Conservation (phyloP, 163 green algal genomes). For the Scenedesmus sp. region DNA sequence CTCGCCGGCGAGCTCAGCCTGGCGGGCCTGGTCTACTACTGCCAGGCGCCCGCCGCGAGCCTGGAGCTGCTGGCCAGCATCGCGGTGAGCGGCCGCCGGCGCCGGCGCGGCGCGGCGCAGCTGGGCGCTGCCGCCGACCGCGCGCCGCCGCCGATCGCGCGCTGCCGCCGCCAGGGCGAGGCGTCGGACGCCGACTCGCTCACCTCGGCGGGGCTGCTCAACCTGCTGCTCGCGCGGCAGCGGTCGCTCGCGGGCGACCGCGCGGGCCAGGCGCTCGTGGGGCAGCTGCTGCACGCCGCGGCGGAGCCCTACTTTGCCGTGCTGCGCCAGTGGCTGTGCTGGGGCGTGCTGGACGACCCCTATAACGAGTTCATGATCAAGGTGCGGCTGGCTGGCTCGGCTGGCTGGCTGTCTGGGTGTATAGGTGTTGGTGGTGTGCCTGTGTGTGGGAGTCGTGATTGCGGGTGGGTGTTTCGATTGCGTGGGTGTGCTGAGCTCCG, state of each 20-base stretch:
- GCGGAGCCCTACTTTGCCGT: conserved; percentile 85
- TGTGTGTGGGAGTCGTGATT: not conserved
- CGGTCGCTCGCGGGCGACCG: conserved; percentile 65
- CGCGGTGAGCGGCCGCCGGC: conserved; percentile 43
- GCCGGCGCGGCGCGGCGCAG: too few species aligned
- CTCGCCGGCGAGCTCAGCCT: conserved; percentile 72
- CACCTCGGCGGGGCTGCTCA: conserved; percentile 71
- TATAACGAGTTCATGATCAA: conserved; percentile 93
- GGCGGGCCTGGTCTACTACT: conserved; percentile 80
- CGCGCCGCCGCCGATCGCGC: too few species aligned
- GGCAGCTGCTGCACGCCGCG: conserved; percentile 76
- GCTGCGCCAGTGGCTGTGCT: conserved; percentile 86
- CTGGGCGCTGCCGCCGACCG: not conserved
- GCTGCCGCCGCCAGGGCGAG: conserved; percentile 45
- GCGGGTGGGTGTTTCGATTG: too few species aligned
- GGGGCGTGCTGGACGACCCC: conserved; percentile 87
- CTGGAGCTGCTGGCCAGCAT: conserved; percentile 74
- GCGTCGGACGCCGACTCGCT: conserved; percentile 42
- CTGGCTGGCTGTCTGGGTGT: not conserved
- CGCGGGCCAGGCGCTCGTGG: conserved; percentile 60
- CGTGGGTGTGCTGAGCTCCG: too few species aligned
- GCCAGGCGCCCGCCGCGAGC: conserved; percentile 71
- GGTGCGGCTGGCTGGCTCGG: conserved; percentile 46
- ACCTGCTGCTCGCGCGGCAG: conserved; percentile 67
- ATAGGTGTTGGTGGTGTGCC: not conserved